phyloP scores from a whole-genome alignment of 805 yeast genomes.

The Schizosaccharomyces octosporus region DNA sequence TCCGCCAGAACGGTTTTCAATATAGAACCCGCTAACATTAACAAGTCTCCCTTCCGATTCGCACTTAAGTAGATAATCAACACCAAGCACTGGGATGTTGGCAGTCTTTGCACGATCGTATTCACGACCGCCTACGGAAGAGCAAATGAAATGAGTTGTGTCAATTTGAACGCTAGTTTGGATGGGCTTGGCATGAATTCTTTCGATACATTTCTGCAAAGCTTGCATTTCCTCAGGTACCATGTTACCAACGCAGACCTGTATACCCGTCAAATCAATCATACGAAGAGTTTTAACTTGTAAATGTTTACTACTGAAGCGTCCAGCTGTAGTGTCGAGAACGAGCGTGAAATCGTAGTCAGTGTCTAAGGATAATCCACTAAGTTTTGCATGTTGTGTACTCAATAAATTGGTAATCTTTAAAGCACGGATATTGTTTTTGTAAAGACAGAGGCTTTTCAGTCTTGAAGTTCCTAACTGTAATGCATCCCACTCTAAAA shows the following conservation, averaged over 20 bases:
- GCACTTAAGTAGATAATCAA: constrained; percentile 93
- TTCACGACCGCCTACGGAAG: constrained; percentile 29
- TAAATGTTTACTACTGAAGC: constrained; percentile 39
- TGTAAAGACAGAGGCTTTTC: constrained; percentile 51
- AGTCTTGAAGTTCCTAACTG: constrained; percentile 62
- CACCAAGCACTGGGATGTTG: constrained; percentile 82
- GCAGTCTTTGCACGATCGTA: constrained; percentile 55
- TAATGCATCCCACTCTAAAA: constrained; percentile 77
- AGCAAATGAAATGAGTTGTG: constrained; percentile 75
- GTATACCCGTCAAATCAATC: constrained; percentile 86
- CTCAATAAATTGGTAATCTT: constrained; percentile 61
- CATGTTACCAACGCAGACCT: constrained; percentile 68
- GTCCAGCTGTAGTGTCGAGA: constrained; percentile 79
- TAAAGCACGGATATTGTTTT: constrained; percentile 44
- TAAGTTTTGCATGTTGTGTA: constrained; percentile 59
- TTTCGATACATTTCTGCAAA: constrained; percentile 32
- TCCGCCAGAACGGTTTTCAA: constrained; percentile 9
- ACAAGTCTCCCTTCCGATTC: constrained; percentile 68
- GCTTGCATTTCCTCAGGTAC: constrained; percentile 29
- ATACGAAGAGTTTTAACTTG: constrained; percentile 71
- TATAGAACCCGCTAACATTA: constrained; percentile 71
- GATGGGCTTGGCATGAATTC: constrained; percentile 65
- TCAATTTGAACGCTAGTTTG: constrained; percentile 57
- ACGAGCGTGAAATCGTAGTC: constrained; percentile 55
- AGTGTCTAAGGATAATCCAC: constrained; percentile 76